phyloP scores from a whole-genome alignment of 2,329 filamentous ascomycete genomes.

The Colletotrichum sp. region DNA sequence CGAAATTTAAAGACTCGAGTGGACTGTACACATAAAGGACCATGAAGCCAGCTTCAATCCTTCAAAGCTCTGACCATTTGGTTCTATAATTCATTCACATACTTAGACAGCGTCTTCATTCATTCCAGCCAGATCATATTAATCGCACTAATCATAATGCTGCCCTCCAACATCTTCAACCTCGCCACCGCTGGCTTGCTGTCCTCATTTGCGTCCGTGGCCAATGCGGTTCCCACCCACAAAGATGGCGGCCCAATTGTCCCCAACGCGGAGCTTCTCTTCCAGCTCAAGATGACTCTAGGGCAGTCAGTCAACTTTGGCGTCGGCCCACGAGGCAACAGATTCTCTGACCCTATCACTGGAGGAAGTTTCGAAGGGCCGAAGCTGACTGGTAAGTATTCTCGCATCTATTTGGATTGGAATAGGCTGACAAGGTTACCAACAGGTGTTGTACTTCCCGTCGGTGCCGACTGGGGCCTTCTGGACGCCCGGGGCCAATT shows the following conservation, averaged over 20 bases:
- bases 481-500: neutral
- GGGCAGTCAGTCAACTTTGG: neutral
- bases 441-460: neutral
- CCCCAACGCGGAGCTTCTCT: neutral
- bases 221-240: neutral
- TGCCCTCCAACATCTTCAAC: neutral
- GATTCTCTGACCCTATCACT: neutral
- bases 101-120: neutral
- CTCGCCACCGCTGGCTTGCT: neutral
- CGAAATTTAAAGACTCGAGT: neutral
- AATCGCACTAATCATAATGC: neutral
- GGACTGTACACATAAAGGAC: neutral
- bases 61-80: neutral
- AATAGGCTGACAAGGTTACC: neutral
- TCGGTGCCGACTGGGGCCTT: neutral
- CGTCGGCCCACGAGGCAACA: neutral
- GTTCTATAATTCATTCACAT: neutral
- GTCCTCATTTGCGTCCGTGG: neutral
- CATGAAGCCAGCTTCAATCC: neutral
- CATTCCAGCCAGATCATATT: neutral
- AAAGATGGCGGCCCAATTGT: neutral
- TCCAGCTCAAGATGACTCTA: neutral
- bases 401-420: too few species aligned
- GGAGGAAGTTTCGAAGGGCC: neutral
- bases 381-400: neutral